Conservation (phyloP, 2,329 filamentous ascomycete species). For the Aureobasidium vineae region DNA sequence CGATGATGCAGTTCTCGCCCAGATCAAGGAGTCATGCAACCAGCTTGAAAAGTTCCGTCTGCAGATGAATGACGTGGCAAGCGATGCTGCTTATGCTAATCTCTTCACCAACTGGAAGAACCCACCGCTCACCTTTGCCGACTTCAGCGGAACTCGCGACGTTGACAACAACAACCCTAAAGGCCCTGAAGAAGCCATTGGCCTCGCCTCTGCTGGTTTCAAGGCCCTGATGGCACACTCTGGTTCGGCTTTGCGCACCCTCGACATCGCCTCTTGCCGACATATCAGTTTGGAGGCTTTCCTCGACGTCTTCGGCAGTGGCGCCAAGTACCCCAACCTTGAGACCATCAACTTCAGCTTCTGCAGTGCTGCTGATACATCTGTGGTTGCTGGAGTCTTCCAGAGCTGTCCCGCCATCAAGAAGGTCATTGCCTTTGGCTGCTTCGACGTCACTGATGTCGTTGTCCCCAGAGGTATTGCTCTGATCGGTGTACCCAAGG, state of each 20-base stretch:
- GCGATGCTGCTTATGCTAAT: conserved; percentile 67
- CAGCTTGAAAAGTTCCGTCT: conserved; percentile 75
- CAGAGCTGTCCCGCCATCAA: conserved; percentile 49
- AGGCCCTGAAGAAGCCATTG: conserved; percentile 61
- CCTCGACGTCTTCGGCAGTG: conserved; percentile 66
- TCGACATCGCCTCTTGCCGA: conserved; percentile 82
- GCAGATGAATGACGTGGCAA: conserved; percentile 71
- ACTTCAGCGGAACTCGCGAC: conserved; percentile 75
- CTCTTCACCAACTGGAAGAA: conserved; percentile 79
- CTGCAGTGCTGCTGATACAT: conserved; percentile 55
- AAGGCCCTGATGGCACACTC: conserved; percentile 82
- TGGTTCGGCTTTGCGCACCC: conserved; percentile 59
- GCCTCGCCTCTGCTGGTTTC: conserved; percentile 74
- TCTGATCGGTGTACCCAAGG: conserved; percentile 59
- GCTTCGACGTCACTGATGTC: conserved; percentile 58
- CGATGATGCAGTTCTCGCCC: conserved; percentile 67
- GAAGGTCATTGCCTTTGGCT: conserved; percentile 61
- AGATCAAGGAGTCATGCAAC: conserved; percentile 68
- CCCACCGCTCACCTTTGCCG: conserved; percentile 65
- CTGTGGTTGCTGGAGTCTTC: conserved; percentile 54
- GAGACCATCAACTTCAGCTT: conserved; percentile 63
- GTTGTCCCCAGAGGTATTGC: conserved; percentile 58
- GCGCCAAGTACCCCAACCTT: conserved; percentile 66
- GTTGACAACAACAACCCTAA: conserved; percentile 69
- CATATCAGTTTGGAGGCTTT: conserved; percentile 74